Evolutionary conservation across 495 filamentous ascomycete species (phyloP), one percentile per base, ranked within the genome.

Genomic region (Xylaria sp.): DNA sequence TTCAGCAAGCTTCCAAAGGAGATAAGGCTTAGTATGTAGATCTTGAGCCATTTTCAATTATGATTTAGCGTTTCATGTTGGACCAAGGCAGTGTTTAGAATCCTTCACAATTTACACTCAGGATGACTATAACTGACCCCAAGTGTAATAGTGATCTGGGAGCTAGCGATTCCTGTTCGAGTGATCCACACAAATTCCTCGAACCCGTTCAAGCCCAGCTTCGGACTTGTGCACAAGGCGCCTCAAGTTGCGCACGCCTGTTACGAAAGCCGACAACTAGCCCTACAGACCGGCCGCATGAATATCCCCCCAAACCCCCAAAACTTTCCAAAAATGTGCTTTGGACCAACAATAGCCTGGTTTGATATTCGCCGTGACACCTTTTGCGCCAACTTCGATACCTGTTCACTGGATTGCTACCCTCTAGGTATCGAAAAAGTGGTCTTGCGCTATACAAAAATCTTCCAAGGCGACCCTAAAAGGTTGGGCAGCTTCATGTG

Each of bases 361-460:
- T 41, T 62, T n/a, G 59, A 62, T 43, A 62, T 35, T n/a, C 35
- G 31, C 21, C 59, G 37, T 31, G 59, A 62, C 31, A 43, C 35
- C 29, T 6, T 62, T 43, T 37, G 59, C n/a, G n/a, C n/a, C n/a
- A n/a, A n/a, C n/a, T n/a, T n/a, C n/a, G n/a, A 43, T 62, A 41
- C 5, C 37, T 29, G n/a, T n/a, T n/a, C n/a, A n/a, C n/a, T n/a
- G 31, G 9, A 41, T 3, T n/a, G 29, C 14, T 6, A 43, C 43
- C 37, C 59, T n/a, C 35, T 1, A 41, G 5, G 3, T 9, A 14
- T 29, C 21, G 21, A 62, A 33, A 62, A 62, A 1, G 6, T 62
- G 15, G 12, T 43, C 59, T 59, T n/a, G n/a, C n/a, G n/a, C n/a
- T n/a, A n/a, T n/a, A n/a, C n/a, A n/a, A n/a, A n/a, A n/a, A n/a